A percentile compares a stretch with the other conserved stretches of the same genome.
phyloP scores from a whole-genome alignment of 2,329 filamentous ascomycete genomes.

The Ceratocystis lukuohia region DNA sequence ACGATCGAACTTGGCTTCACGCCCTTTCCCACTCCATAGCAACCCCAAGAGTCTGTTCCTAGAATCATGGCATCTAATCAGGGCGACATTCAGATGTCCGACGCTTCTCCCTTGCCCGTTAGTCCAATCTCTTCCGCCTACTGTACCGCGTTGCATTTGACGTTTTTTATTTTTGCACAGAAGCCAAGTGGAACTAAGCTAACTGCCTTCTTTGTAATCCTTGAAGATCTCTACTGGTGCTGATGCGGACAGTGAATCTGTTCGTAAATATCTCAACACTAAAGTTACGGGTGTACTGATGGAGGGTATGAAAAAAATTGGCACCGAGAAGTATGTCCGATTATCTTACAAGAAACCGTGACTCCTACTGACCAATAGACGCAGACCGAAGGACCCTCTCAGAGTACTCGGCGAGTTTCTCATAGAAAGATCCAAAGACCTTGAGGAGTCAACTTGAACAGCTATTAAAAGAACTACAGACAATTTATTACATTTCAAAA shows the following conservation, averaged over 20 bases:
- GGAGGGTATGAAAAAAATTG: constrained; percentile 62
- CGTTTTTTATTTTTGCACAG: not conserved
- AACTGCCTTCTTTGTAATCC: constrained; percentile 21
- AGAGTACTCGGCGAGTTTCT: constrained; percentile 58
- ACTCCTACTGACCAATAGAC: not conserved
- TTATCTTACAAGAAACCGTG: not conserved
- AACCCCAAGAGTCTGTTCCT: not conserved
- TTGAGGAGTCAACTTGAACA: constrained; percentile 33
- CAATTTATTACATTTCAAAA: not conserved
- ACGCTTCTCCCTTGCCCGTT: constrained; percentile 13
- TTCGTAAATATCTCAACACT: constrained; percentile 56
- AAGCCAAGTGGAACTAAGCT: not conserved
- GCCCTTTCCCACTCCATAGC: not conserved
- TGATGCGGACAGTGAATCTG: constrained; percentile 46
- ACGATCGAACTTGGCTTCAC: not conserved
- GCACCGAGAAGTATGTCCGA: constrained; percentile 52
- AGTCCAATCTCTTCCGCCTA: not conserved
- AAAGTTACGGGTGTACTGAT: constrained; percentile 55
- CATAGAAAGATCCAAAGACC: constrained; percentile 51
- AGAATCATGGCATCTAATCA: constrained; percentile 11
- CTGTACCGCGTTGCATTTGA: not conserved
- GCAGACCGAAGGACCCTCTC: constrained; percentile 52
- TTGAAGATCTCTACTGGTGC: constrained; percentile 38
- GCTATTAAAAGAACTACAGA: too few relatives aligned
- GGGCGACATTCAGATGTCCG: constrained; percentile 15